Percentiles rank a stretch among this genome's conserved stretches.
Evolutionary conservation across 371 early-diverging fungal genomes (phyloP).

Genomic region (Mortierella sp.): DNA sequence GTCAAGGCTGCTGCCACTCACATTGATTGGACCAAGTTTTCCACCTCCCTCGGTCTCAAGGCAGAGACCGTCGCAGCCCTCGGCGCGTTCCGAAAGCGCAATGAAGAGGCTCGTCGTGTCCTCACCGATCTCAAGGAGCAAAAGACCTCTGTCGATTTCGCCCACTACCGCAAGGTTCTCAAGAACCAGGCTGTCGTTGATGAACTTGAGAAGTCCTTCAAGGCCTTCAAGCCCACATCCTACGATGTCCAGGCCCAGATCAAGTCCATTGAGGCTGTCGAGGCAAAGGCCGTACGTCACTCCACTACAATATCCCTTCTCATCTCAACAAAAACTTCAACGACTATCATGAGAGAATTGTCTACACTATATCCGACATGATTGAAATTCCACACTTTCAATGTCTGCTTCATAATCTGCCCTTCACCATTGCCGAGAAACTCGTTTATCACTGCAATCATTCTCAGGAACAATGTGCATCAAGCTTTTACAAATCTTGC

Average conservation of each 20-base stretch:
- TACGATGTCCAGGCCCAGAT: slow-evolving; percentile 90
- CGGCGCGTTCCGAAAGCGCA: slow-evolving; percentile 94
- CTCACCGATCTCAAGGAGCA: slow-evolving; percentile 88
- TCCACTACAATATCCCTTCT: not conserved
- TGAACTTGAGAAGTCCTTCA: slow-evolving; percentile 89
- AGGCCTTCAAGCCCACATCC: slow-evolving; percentile 84
- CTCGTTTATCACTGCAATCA: no score
- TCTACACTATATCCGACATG: no score
- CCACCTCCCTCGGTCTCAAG: slow-evolving; percentile 82
- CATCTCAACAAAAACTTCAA: not conserved
- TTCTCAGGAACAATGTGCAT: no score
- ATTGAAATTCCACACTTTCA: no score
- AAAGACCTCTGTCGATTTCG: slow-evolving; percentile 88
- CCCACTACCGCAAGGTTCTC: slow-evolving; percentile 84
- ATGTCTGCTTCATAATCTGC: no score
- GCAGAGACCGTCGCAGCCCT: slow-evolving; percentile 92
- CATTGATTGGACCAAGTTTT: slow-evolving; percentile 92
- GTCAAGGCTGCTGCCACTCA: slow-evolving; percentile 71
- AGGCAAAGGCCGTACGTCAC: slow-evolving; percentile 88
- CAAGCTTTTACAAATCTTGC: no score
- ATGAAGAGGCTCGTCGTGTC: slow-evolving; percentile 90
- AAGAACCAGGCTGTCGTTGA: slow-evolving; percentile 92
- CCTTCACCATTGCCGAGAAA: no score
- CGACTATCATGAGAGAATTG: not conserved
- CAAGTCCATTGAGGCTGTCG: slow-evolving; percentile 88